phyloP scores from a whole-genome alignment of 192 early-diverging fungal species.

The Oehlia diaphana region DNA sequence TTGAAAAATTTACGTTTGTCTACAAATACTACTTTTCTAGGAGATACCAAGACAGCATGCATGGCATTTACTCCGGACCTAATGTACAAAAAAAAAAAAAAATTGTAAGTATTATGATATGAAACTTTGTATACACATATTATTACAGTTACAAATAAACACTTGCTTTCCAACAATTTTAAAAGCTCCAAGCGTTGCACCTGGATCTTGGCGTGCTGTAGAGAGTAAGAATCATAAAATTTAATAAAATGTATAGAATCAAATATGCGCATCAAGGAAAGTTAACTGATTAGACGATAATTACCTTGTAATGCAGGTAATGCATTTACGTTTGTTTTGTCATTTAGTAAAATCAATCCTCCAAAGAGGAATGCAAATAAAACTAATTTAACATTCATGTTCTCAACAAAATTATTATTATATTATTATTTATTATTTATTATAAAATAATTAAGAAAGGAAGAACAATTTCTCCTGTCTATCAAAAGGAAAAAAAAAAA shows the following conservation, averaged over 20 bases:
- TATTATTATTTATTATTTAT: too few relatives aligned
- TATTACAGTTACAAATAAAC: too few relatives aligned
- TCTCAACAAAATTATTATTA: too few relatives aligned
- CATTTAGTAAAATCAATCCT: background rate
- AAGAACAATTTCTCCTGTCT: too few relatives aligned
- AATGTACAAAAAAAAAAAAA: background rate
- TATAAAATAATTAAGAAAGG: too few relatives aligned
- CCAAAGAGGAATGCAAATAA: background rate
- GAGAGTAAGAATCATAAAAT: too few relatives aligned
- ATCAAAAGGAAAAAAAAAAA: too few relatives aligned
- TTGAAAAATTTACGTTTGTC: constrained; percentile 46
- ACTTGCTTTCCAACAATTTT: background rate
- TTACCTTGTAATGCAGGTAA: background rate
- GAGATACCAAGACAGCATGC: constrained; percentile 49
- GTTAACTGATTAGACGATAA: background rate
- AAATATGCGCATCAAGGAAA: too few relatives aligned
- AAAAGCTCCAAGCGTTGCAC: background rate
- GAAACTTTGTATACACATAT: too few relatives aligned
- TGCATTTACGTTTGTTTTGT: background rate
- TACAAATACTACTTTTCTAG: constrained; percentile 48
- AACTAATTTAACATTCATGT: background rate
- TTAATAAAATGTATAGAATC: too few relatives aligned
- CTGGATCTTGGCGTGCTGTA: background rate
- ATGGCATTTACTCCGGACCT: constrained; percentile 51
- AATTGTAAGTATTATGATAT: too few relatives aligned